A percentile compares a stretch with the other conserved stretches of the same genome.
These are phyloP conservation scores for Epichloe bromicola DNA, from an alignment of 2,329 filamentous ascomycete genomes.

Conservation along the genomic window DNA sequence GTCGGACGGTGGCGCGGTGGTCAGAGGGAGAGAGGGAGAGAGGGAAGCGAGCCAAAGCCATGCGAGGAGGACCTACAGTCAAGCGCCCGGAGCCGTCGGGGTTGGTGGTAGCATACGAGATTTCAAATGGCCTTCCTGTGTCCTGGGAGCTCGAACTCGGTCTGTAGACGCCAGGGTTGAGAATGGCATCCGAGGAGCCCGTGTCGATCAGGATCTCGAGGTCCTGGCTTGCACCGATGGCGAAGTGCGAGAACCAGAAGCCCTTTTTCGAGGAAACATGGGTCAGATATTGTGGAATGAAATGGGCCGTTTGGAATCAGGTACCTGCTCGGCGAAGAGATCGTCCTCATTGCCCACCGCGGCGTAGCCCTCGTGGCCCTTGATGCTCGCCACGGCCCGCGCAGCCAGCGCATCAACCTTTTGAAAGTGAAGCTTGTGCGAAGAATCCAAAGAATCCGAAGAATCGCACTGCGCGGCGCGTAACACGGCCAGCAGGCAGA, in stretches of 20 bases:
- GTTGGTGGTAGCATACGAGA: constrained; percentile 10
- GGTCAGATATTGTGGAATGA: background rate
- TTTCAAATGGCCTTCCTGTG: constrained; percentile 4
- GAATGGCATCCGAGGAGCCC: constrained; percentile 9
- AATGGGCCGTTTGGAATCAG: no score
- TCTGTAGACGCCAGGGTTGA: constrained; percentile 11
- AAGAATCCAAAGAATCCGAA: background rate
- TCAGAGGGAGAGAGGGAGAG: background rate
- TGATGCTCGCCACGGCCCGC: background rate
- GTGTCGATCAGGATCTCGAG: constrained; percentile 11
- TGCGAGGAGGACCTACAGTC: background rate
- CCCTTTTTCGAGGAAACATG: background rate
- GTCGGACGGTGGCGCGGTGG: no score
- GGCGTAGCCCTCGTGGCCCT: no score
- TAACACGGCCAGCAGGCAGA: background rate
- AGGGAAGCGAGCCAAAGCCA: background rate
- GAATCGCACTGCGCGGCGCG: background rate
- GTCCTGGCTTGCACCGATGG: constrained; percentile 9
- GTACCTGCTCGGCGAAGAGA: background rate
- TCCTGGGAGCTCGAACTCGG: constrained; percentile 5
- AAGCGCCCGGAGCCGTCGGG: constrained; percentile 8
- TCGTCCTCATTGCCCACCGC: background rate
- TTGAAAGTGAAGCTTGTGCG: background rate
- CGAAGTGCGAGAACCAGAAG: constrained; percentile 12
- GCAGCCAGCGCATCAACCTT: background rate